phyloP scores from a whole-genome alignment of 768 basidiomycete species.

The Termitomyces sp. region DNA sequence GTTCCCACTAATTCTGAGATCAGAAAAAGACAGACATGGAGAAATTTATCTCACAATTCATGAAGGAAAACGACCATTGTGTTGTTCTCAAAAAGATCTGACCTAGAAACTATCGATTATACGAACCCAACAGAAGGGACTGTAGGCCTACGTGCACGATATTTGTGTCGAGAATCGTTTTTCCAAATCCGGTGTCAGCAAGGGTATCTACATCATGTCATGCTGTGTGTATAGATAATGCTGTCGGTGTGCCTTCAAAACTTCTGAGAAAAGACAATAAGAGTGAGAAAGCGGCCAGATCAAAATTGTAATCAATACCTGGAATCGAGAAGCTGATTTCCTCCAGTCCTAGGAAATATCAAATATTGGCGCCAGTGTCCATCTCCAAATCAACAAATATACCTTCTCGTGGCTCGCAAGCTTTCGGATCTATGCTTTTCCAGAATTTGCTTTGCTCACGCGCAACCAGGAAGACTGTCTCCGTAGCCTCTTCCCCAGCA shows the following conservation, averaged over 20 bases:
- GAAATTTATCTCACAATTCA: slow-evolving; percentile 70
- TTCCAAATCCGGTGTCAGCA: slow-evolving; percentile 61
- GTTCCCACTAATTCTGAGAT: slow-evolving; percentile 59
- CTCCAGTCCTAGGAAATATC: slow-evolving; percentile 43
- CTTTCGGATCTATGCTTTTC: slow-evolving; percentile 79
- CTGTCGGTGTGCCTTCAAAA: slow-evolving; percentile 87
- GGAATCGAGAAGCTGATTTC: slow-evolving; percentile 62
- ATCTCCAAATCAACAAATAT: neutral
- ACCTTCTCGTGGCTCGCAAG: slow-evolving; percentile 82
- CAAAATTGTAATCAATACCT: slow-evolving; percentile 31
- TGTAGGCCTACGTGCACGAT: slow-evolving; percentile 73
- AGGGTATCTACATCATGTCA: slow-evolving; percentile 75
- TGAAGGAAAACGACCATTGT: slow-evolving; percentile 87
- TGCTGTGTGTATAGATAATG: slow-evolving; percentile 73
- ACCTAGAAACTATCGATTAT: slow-evolving; percentile 31
- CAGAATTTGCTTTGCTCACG: slow-evolving; percentile 87
- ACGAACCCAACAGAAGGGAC: neutral
- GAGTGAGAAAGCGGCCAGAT: neutral
- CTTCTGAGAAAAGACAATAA: slow-evolving; percentile 37
- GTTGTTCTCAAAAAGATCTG: slow-evolving; percentile 70
- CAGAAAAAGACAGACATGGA: neutral
- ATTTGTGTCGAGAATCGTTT: slow-evolving; percentile 76
- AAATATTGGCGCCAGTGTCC: neutral
- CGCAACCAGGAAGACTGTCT: slow-evolving; percentile 87
- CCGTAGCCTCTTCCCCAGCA: slow-evolving; percentile 77